Percentiles rank a stretch among this genome's conserved stretches.
These are phyloP conservation scores for Chaetomium sp. DNA, from an alignment of 2,329 filamentous ascomycete genomes.

Conservation along the genomic window DNA sequence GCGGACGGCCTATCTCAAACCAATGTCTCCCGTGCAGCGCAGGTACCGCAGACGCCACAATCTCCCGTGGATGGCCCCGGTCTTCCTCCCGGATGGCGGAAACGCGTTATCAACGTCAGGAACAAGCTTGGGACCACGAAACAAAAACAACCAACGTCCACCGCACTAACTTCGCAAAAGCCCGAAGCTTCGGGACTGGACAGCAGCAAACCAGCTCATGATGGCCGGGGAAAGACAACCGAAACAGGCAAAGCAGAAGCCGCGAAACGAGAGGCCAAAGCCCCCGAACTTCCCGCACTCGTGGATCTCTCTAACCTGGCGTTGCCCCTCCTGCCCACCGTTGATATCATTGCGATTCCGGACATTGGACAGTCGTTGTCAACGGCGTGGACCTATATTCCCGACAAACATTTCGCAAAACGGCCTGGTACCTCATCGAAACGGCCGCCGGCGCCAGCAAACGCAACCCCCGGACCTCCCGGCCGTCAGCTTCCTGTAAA, in stretches of 20 bases:
- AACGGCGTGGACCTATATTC: conserved; percentile 21
- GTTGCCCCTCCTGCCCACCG: neutral
- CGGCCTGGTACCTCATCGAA: conserved; percentile 1
- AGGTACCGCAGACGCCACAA: neutral
- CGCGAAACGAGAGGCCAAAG: neutral
- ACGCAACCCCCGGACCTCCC: neutral
- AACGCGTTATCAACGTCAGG: neutral
- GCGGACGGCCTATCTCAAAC: neutral
- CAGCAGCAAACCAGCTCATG: neutral
- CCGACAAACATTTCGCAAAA: neutral
- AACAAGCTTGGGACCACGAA: neutral
- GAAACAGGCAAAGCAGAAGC: neutral
- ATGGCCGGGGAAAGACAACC: neutral
- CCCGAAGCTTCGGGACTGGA: neutral
- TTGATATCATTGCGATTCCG: conserved; percentile 25
- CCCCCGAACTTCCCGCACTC: neutral
- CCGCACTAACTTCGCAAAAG: neutral
- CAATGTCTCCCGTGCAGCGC: neutral
- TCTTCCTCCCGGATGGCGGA: neutral
- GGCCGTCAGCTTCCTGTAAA: neutral
- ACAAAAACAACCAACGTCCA: neutral
- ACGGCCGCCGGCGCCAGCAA: conserved; percentile 16
- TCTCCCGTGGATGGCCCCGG: neutral
- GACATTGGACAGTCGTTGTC: conserved; percentile 23
- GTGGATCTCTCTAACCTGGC: neutral